Evolutionary conservation across 805 yeast species (phyloP).

Genomic region (Pichia nakasei): DNA sequence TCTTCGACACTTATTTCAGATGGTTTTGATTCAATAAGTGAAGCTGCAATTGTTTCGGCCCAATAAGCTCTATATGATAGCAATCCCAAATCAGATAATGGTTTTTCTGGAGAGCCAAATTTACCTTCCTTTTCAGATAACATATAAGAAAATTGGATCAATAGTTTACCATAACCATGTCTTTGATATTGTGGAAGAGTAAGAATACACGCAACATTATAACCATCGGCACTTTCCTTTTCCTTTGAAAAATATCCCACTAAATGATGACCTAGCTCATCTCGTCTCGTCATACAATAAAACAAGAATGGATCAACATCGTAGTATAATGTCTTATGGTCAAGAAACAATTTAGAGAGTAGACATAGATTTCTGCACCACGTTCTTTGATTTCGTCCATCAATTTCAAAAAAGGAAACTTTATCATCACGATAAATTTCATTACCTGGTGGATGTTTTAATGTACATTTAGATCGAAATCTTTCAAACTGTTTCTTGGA

Average conservation of each 20-base stretch:
- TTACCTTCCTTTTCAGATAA: constrained; percentile 81
- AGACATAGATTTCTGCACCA: constrained; percentile 96
- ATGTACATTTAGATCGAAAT: constrained; percentile 76
- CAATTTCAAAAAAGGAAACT: constrained; percentile 94
- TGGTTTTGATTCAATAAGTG: constrained; percentile 52
- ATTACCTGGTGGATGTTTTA: constrained; percentile 97
- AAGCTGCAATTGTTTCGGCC: constrained; percentile 79
- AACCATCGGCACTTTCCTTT: constrained; percentile 90
- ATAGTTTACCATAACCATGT: constrained; percentile 84
- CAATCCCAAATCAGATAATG: constrained; percentile 88
- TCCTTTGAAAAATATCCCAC: constrained; percentile 97
- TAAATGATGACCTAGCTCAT: constrained; percentile 86
- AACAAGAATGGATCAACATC: constrained; percentile 97
- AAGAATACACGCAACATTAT: constrained; percentile 94
- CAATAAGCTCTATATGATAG: constrained; percentile 91
- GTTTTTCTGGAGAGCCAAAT: constrained; percentile 96
- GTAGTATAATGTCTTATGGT: constrained; percentile 92
- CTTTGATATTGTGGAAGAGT: constrained; percentile 95
- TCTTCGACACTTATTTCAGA: constrained; percentile 72
- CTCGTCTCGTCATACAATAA: constrained; percentile 89
- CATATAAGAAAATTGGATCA: constrained; percentile 91
- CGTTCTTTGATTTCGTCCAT: constrained; percentile 90
- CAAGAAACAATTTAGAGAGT: constrained; percentile 81
- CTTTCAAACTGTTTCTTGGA: constrained; percentile 87
- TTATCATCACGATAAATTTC: constrained; percentile 90